phyloP scores from a whole-genome alignment of 495 filamentous ascomycete species.

The Penicillium ochrochloron region DNA sequence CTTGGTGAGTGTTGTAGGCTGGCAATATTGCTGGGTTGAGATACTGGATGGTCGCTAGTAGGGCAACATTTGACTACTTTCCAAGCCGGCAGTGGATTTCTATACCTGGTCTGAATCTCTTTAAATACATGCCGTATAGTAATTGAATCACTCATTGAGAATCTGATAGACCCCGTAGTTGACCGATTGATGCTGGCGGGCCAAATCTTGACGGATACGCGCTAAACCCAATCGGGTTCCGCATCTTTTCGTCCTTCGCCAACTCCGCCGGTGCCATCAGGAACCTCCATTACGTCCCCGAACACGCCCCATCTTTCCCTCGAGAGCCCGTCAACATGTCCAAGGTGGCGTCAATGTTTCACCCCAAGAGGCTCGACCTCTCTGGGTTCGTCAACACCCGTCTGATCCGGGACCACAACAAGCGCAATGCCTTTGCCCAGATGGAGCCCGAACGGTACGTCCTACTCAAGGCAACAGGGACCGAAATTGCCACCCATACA shows the following conservation, averaged over 20 bases:
- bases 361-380: conserved; percentile 85
- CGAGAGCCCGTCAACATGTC: conserved; percentile 27
- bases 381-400: conserved; percentile 83
- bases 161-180: background rate
- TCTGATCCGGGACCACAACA: conserved; percentile 89
- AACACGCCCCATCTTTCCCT: conserved; percentile 7
- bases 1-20: background rate
- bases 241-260: conserved; percentile 32
- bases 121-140: background rate
- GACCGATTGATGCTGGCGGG: background rate
- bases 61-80: background rate
- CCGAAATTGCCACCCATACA: background rate
- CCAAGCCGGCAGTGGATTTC: background rate
- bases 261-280: conserved; percentile 29
- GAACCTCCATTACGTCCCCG: conserved; percentile 18
- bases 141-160: background rate
- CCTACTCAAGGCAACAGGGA: background rate
- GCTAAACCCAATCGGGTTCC: conserved; percentile 42
- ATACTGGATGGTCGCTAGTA: background rate
- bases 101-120: background rate
- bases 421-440: conserved; percentile 87
- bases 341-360: conserved; percentile 64
- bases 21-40: background rate
- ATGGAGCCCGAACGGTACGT: conserved; percentile 82
- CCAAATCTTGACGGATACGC: conserved; percentile 25